These are phyloP conservation scores for Diplodia seriata DNA, from an alignment of 2,329 filamentous ascomycete species.

Conservation along the genomic window DNA sequence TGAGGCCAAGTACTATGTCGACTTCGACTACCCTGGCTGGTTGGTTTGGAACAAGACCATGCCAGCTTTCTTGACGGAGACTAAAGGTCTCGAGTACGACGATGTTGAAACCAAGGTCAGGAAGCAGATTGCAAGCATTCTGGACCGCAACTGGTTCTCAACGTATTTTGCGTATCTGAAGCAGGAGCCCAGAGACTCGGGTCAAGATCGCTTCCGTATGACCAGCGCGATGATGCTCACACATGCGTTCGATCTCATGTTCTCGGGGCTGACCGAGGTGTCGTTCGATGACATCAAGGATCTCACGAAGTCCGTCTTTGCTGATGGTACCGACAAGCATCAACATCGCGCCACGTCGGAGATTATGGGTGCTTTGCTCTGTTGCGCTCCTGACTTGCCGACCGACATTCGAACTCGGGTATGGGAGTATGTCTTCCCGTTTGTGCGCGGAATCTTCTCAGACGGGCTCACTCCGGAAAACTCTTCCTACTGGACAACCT, in stretches of 20 bases:
- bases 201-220: constrained; percentile 87
- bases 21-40: constrained; percentile 93
- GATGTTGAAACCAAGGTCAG: constrained; percentile 77
- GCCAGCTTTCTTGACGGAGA: constrained; percentile 76
- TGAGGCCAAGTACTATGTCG: constrained; percentile 85
- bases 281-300: constrained; percentile 90
- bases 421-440: constrained; percentile 90
- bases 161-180: constrained; percentile 93
- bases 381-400: constrained; percentile 79
- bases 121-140: constrained; percentile 77
- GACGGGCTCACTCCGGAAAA: constrained; percentile 96
- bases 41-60: constrained; percentile 92
- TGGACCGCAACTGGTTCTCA: constrained; percentile 85
- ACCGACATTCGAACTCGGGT: constrained; percentile 75
- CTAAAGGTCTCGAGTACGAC: constrained; percentile 77
- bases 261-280: constrained; percentile 76
- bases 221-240: constrained; percentile 85
- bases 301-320: constrained; percentile 77
- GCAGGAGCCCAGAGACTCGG: constrained; percentile 86
- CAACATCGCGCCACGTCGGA: constrained; percentile 95
- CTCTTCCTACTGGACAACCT: constrained; percentile 91
- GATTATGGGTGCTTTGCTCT: constrained; percentile 85
- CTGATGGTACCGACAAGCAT: constrained; percentile 94
- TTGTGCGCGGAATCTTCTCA: constrained; percentile 84
- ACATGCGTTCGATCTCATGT: constrained; percentile 88